Percentiles rank a stretch among this genome's conserved stretches.
These are phyloP conservation scores for Nepenthes alata DNA, from an alignment of 179 eudicot species.

Conservation along the genomic window DNA sequence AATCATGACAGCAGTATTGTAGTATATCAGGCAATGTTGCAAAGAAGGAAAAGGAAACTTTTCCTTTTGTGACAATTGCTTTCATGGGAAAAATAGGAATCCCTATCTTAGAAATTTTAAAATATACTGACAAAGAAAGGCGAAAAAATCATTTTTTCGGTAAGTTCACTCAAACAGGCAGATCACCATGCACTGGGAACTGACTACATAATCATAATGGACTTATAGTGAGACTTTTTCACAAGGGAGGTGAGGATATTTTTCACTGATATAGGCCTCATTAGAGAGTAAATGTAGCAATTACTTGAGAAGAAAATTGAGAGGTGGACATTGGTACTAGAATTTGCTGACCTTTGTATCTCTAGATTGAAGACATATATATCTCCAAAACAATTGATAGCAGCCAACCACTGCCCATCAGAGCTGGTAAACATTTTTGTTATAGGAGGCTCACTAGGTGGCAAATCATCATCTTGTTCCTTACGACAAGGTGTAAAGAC, in stretches of 20 bases:
- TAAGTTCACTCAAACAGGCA: too few relatives aligned
- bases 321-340: neutral
- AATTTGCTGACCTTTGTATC: constrained; percentile 43
- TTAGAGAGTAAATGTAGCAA: neutral
- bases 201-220: too few relatives aligned
- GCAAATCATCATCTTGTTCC: constrained; percentile 33
- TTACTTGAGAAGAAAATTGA: neutral
- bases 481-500: constrained; percentile 61
- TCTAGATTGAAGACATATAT: constrained; percentile 78
- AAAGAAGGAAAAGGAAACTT: too few relatives aligned
- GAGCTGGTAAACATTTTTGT: constrained; percentile 67
- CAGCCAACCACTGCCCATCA: constrained; percentile 97
- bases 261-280: neutral
- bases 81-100: too few relatives aligned
- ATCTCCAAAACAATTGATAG: constrained; percentile 86
- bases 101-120: too few relatives aligned
- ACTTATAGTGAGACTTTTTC: neutral
- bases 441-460: constrained; percentile 81
- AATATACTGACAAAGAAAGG: too few relatives aligned
- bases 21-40: too few relatives aligned
- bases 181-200: too few relatives aligned
- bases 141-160: too few relatives aligned
- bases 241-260: neutral
- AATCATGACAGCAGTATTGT: too few relatives aligned
- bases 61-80: too few relatives aligned